Evolutionary conservation across 129 eudicot genomes (phyloP).

Genomic region (carrot (Daucus carota)): DH1_v3.0 NC_030384.2:31037001-31037500

Average conservation of each 20-base stretch:
- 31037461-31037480: neutral
- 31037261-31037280: neutral
- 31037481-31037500: neutral
- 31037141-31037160: neutral
- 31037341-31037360: constrained; percentile 63
- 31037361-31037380: constrained; percentile 65
- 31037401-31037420: constrained; percentile 68
- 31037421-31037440: constrained; percentile 72
- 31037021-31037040: constrained; percentile 98
- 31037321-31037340: constrained; percentile 68
- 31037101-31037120: neutral
- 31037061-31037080: constrained; percentile 72
- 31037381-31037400: constrained; percentile 66
- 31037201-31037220: neutral
- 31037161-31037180: neutral
- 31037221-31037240: neutral
- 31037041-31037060: constrained; percentile 77
- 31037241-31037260: neutral
- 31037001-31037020: constrained; percentile 51
- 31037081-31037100: constrained; percentile 71
- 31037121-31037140: neutral
- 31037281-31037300: neutral
- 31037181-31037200: neutral
- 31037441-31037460: constrained; percentile 77
- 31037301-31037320: constrained; percentile 25